Evolutionary conservation across 257 asterid genomes (phyloP), one percentile per base, ranked within the genome.

Genomic region (Datura wrightii): DNA sequence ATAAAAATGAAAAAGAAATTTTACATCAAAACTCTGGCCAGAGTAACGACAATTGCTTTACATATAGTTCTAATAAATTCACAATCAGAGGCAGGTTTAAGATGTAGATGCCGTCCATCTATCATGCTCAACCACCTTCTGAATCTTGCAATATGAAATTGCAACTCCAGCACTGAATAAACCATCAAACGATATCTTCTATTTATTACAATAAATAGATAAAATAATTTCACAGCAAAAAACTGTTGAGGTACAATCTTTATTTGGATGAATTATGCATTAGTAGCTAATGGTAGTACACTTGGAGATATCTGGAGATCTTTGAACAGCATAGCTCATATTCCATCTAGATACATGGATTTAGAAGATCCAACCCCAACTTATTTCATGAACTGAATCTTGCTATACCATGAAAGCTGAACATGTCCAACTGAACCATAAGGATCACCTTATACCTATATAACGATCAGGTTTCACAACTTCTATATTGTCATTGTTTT

Each of bases 91-190:
- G 59, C 13, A 19, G 59, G 60, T 74, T 0, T 74, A 31, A 74
- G 1, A 19, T 74, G 81, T 11, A 74, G 81, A 48, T 74, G 81
- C 6, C 48, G 81, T 48, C 6, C 59, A 48, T 48, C 81, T 74
- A 74, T 24, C 4, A 74, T 19, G 44, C 81, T 48, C 59, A 74
- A 74, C 19, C 48, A 74, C 80, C 60, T 72, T 72, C 56, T 72
- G 41, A 72, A 1, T 44, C 10, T 13, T 24, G 42, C 44, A 48
- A 50, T 46, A 74, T 48, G 60, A 74, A 74, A 7, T 74, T 48
- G 60, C 24, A 24, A 15, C 60, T 19, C 81, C 81, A 74, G 19
- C n/a, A 1, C 42, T 6, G 60, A 3, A 48, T 48, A 48, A 72
- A 48, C 44, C 42, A 48, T 48, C 8, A 72, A 19, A 46, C 2